Conservation (phyloP, 2,329 filamentous ascomycete species). For the Aspergillus aculeatinus region DNA sequence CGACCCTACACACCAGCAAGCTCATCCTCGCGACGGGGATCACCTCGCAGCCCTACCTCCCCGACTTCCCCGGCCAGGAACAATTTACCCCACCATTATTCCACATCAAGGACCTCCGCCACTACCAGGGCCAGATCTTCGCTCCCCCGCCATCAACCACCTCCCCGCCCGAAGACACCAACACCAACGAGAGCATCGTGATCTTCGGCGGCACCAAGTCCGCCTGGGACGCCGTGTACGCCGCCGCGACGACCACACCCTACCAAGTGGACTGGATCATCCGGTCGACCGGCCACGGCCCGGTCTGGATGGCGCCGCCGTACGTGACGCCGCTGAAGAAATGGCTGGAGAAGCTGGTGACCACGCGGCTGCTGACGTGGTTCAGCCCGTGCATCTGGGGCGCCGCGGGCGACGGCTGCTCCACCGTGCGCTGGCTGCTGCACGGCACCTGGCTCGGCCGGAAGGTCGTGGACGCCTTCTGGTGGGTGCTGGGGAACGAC, state of each 20-base stretch:
- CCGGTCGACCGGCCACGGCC: conserved; percentile 43
- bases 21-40: conserved; percentile 63
- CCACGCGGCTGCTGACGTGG: conserved; percentile 68
- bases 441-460: conserved; percentile 55
- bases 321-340: conserved; percentile 67
- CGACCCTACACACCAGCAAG: conserved; percentile 41
- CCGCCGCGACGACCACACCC: conserved; percentile 54
- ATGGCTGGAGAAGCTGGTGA: conserved; percentile 66
- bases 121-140: conserved; percentile 31
- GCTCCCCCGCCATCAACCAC: conserved; percentile 20
- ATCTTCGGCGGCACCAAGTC: conserved; percentile 64
- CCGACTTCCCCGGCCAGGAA: conserved; percentile 51
- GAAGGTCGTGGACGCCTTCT: conserved; percentile 53
- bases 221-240: conserved; percentile 63
- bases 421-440: conserved; percentile 45
- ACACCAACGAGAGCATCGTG: conserved; percentile 32
- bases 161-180: too few species aligned
- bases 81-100: conserved; percentile 56
- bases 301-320: conserved; percentile 42
- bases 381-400: conserved; percentile 75
- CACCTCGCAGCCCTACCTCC: conserved; percentile 58
- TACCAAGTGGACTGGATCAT: conserved; percentile 46
- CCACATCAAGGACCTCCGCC: conserved; percentile 56
- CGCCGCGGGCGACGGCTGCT: conserved; percentile 56
- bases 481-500: conserved; percentile 52